Conservation (phyloP, 192 early-diverging fungal species). For the Backusella circina region DNA sequence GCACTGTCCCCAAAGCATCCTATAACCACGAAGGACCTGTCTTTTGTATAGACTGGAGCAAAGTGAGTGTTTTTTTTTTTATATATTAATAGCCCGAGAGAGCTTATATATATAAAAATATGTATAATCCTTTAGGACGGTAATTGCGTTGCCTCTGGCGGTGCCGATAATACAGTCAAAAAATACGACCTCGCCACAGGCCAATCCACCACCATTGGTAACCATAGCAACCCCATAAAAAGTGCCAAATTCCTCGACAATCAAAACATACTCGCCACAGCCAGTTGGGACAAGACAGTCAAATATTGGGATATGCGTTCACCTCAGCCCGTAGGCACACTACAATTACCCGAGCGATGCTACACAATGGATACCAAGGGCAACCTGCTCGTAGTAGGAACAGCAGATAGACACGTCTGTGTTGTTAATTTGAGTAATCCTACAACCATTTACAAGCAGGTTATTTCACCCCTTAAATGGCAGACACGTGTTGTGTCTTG, state of each 20-base stretch:
- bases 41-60: constrained; percentile 84
- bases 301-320: constrained; percentile 95
- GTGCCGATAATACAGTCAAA: constrained; percentile 83
- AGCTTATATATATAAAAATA: too few species aligned
- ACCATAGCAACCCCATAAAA: constrained; percentile 83
- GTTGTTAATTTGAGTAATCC: constrained; percentile 83
- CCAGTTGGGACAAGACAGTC: constrained; percentile 94
- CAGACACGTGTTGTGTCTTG: constrained; percentile 82
- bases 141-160: constrained; percentile 83
- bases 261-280: constrained; percentile 73
- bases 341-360: constrained; percentile 78
- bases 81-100: not conserved
- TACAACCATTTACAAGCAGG: constrained; percentile 61
- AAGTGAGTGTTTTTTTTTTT: constrained; percentile 39
- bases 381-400: constrained; percentile 84
- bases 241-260: constrained; percentile 75
- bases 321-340: constrained; percentile 67
- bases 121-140: constrained; percentile 64
- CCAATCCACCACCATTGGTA: constrained; percentile 78
- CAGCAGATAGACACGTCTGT: constrained; percentile 81
- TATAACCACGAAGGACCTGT: constrained; percentile 82
- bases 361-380: constrained; percentile 86
- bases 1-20: constrained; percentile 69
- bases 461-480: constrained; percentile 70
- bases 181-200: constrained; percentile 81